Evolutionary conservation across 2,329 filamentous ascomycete species (phyloP), one percentile per base, ranked within the genome.

Genomic region (Apiospora marii): DNA sequence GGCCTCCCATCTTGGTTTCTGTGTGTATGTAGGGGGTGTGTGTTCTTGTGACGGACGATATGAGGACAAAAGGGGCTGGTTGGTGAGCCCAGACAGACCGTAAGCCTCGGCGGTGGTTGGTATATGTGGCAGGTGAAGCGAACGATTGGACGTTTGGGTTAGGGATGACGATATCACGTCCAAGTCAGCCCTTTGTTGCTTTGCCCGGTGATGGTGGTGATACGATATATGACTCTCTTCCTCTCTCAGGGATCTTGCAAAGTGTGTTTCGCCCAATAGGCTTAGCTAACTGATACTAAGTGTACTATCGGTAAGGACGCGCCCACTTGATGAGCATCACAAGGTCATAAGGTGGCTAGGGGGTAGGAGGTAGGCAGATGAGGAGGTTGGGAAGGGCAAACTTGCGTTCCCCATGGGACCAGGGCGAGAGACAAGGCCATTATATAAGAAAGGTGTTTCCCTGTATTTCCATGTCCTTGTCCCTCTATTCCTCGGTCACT

Each of bases 311-410:
- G 58, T n/a, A 22, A 41, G 34, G 30, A 37, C 30, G 53, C 30
- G 30, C 30, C 30, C 30, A 37, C 16, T 61, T 61, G 30, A 61
- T 61, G 53, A 37, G 53, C 30, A 61, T 61, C 30, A 61, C 53
- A 61, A 37, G 53, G 53, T 22, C 53, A 61, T 37, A 30, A 22
- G 34, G 19, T 41, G 34, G 7, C 22, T 22, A 64, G 58, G 34
- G 27, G 27, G 27, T 30, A 30, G 27, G 27, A 4, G 30, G 19
- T 49, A 49, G 53, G 41, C 34, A 41, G 58, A n/a, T 3, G 10
- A 41, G 58, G 58, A 64, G 58, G 58, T 24, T 64, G 58, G 58
- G 58, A 10, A 64, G 34, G 34, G 34, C 58, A 64, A 64, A n/a
- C 58, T 41, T n/a, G n/a, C 10, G 19, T n/a, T 61, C 30, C 22